Base-by-base conservation (phyloP, 1,139 yeast genomes). In the Lizanozyma gosingica region DNA sequence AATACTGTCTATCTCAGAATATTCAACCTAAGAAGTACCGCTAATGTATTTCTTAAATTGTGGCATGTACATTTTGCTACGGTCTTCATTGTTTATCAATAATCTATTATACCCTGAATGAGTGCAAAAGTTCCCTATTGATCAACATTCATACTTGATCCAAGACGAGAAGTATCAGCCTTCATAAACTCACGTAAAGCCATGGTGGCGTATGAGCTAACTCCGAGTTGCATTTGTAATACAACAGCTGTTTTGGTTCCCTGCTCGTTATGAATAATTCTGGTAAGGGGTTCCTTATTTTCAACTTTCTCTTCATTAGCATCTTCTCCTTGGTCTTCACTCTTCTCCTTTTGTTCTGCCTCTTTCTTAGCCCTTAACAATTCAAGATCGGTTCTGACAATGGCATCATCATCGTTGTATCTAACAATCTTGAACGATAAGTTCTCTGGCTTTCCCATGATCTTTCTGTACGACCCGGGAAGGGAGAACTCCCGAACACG, bases 121-220 rank as follows among this genome's bases (percentile, higher is more conserved):
- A n/a, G n/a, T n/a, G n/a, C n/a, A n/a, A n/a, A n/a, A n/a, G n/a
- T n/a, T n/a, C n/a, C n/a, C n/a, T n/a, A n/a, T n/a, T 14, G 16
- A 8, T 36, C 37, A 14, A 49, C 56, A 35, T 44, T 50, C 33
- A 55, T 40, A 39, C 39, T 48, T 8, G 52, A 58, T 35, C 68
- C 55, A 40, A 65, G 59, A 37, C 88, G 76, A 35, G 87, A 73
- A 2, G 94, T 83, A 47, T 86, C 95, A 18, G 79, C 68, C 57
- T 83, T 83, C 94, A 86, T 83, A 41, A 83, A 77, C 57, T 92
- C 98, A 53, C 98, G 74, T 41, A 94, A 65, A 0, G 97, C 95
- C 98, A 94, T 94, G 0, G 99, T 94, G 2, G 99, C 99, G 60
- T 94, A 94, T 4, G 94, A 82, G 37, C 97, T 83, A 4, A 85